These are phyloP conservation scores for Tulasnella sp. DNA, from an alignment of 768 basidiomycete species.

Conservation along the genomic window DNA sequence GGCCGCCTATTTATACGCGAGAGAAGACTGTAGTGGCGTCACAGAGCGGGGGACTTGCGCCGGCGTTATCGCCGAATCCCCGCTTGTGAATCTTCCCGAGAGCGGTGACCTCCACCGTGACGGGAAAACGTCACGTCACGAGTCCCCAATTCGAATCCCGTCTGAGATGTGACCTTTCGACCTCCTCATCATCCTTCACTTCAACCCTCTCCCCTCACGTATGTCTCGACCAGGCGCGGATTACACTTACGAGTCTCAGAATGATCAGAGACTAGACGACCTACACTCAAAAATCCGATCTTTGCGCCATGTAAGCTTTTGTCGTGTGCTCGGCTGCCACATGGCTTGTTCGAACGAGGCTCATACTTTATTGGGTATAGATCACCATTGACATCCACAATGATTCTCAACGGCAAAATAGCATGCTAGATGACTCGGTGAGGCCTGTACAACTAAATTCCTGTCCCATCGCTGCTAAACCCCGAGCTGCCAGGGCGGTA, in stretches of 20 bases:
- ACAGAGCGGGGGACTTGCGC: neutral
- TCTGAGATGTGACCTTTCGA: neutral
- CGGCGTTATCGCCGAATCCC: constrained; percentile 8
- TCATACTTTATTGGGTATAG: constrained; percentile 46
- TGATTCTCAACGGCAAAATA: constrained; percentile 82
- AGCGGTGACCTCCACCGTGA: constrained; percentile 7
- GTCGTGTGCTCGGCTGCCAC: neutral
- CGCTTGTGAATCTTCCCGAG: neutral
- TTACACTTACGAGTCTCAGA: constrained; percentile 67
- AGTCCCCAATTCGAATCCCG: neutral
- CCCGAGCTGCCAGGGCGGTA: constrained; percentile 57
- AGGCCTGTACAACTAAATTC: constrained; percentile 40
- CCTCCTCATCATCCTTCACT: neutral
- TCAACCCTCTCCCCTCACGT: neutral
- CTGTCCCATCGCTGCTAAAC: neutral
- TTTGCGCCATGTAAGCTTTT: constrained; percentile 66
- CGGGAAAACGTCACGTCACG: neutral
- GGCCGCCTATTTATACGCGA: neutral
- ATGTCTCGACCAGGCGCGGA: constrained; percentile 12
- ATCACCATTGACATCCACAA: constrained; percentile 87
- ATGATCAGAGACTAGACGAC: constrained; percentile 81
- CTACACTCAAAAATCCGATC: constrained; percentile 84
- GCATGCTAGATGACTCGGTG: constrained; percentile 76
- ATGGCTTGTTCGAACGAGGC: neutral
- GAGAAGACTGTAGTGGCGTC: neutral